A percentile compares a stretch with the other conserved stretches of the same genome.
Evolutionary conservation across 139 green algal species (phyloP).

Genomic region (Tetradesmus obliquus): DNA sequence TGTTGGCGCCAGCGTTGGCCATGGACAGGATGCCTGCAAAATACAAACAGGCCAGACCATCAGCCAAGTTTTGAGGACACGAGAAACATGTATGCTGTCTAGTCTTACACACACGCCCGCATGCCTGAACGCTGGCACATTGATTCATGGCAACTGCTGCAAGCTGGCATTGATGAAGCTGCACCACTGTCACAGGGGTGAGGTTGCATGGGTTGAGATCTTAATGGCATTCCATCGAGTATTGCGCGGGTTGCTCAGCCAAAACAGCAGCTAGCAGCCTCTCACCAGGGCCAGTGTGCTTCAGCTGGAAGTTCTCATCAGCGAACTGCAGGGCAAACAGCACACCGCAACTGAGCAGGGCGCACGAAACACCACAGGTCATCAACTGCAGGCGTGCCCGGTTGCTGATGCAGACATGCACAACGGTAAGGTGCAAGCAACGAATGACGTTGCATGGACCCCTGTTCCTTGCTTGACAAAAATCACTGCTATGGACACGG

Average conservation of each 20-base stretch:
- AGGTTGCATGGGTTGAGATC: neutral
- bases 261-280: neutral
- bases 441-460: no score
- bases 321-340: constrained; percentile 26
- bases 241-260: no score
- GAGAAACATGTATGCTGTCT: no score
- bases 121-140: neutral
- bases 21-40: constrained; percentile 76
- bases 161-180: neutral
- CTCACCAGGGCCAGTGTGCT: constrained; percentile 78
- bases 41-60: neutral
- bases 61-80: no score
- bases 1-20: constrained; percentile 87
- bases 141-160: neutral
- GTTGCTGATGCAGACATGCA: no score
- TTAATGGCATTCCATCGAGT: neutral
- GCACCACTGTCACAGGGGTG: neutral
- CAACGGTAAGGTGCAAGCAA: no score
- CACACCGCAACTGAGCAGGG: neutral
- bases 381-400: no score
- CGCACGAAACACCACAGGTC: no score
- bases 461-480: neutral
- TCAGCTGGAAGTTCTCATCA: constrained; percentile 90
- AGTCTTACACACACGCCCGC: neutral
- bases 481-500: neutral